Base-by-base conservation (phyloP, 345 rosid species). In the Ricinus communis region DNA sequence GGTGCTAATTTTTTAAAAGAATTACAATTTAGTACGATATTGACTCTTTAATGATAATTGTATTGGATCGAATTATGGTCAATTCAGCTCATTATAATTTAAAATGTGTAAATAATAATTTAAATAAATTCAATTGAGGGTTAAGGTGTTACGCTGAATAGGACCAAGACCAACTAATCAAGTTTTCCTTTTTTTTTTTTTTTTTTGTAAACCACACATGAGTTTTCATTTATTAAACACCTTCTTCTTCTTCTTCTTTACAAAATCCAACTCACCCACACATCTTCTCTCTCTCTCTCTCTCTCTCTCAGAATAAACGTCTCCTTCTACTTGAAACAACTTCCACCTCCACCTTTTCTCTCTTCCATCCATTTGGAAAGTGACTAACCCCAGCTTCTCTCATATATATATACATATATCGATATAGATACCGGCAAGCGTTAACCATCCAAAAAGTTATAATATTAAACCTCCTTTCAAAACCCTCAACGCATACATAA, bases 231-330 rank as follows among this genome's bases (percentile, higher is more conserved):
- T 3, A 19, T 16, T 21, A 19, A 38, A 5, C 21, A 62, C 7
- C 36, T 2, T 24, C 27, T 18, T 30, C 22, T 45, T 28, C 67
- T 57, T 38, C 30, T 21, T 28, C 49, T 9, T 30, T 0, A 62
- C 30, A 66, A 72, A 54, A 73, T 27, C 72, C 65, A 45, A 53
- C 31, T 12, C 71, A 18, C 45, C 53, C 49, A 28, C 70, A 66
- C 54, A 25, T 38, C 51, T 30, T 21, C 56, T 18, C 46, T n/a
- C n/a, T n/a, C n/a, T n/a, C n/a, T n/a, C n/a, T 21, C 56, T 18
- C 46, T n/a, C n/a, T n/a, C n/a, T 0, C 0, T 45, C 62, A 60
- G 13, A 55, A n/a, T n/a, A 53, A n/a, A 21, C 57, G 5, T 53
- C 14, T 2, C 5, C 46, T 43, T n/a, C 55, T 6, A 18, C 25